These are phyloP conservation scores for Penicillium thymicola DNA, from an alignment of 2,329 filamentous ascomycete genomes.

Conservation along the genomic window DNA sequence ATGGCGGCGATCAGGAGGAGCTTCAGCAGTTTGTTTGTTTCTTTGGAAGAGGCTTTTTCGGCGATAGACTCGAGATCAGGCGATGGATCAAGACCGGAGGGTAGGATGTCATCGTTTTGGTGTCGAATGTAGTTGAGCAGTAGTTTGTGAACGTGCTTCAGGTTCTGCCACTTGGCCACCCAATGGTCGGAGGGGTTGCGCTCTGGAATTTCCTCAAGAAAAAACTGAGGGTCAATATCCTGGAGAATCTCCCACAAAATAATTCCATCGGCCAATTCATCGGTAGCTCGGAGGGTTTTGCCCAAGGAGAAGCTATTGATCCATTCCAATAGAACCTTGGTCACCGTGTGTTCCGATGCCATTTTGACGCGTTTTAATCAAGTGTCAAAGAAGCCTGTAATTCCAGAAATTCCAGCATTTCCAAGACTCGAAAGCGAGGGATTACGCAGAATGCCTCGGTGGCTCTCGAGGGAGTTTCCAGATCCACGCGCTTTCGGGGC, in stretches of 20 bases:
- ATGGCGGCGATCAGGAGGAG: conserved; percentile 63
- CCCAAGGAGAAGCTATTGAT: conserved; percentile 46
- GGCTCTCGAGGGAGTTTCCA: conserved; percentile 12
- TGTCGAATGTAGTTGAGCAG: conserved; percentile 45
- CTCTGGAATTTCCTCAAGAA: conserved; percentile 48
- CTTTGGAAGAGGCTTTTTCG: conserved; percentile 42
- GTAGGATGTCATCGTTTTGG: conserved; percentile 44
- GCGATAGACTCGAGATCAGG: conserved; percentile 49
- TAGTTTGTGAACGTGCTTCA: conserved; percentile 48
- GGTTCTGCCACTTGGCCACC: conserved; percentile 49
- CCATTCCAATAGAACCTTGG: conserved; percentile 48
- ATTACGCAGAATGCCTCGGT: neutral
- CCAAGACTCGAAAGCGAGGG: conserved; percentile 6
- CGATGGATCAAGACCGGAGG: conserved; percentile 40
- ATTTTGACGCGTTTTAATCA: conserved; percentile 29
- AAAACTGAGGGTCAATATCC: conserved; percentile 48
- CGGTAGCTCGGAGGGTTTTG: conserved; percentile 40
- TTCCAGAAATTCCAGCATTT: conserved; percentile 18
- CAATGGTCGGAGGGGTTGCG: conserved; percentile 44
- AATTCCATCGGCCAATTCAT: conserved; percentile 45
- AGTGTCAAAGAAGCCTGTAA: neutral
- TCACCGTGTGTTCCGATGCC: conserved; percentile 46
- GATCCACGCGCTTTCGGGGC: conserved; percentile 26
- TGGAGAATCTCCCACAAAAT: conserved; percentile 49
- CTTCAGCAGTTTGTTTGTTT: conserved; percentile 56